These are phyloP conservation scores for Beverwykella pulmonaria DNA, from an alignment of 495 filamentous ascomycete species.

Conservation along the genomic window DNA sequence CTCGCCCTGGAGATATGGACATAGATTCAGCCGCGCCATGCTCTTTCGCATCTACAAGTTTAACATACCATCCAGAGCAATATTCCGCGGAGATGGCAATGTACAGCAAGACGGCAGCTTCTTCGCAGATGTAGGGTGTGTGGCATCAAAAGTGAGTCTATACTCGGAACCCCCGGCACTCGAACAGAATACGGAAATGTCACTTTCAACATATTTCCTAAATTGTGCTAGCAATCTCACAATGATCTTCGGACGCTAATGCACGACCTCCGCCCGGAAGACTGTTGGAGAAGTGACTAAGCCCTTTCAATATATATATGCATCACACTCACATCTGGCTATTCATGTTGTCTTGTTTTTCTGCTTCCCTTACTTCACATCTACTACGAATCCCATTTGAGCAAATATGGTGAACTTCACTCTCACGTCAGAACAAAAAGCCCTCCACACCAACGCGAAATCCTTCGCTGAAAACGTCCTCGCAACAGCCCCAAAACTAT, in stretches of 20 bases:
- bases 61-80: too few relatives aligned
- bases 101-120: too few relatives aligned
- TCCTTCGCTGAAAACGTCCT: slow-evolving; percentile 48
- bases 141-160: not conserved
- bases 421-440: slow-evolving; percentile 45
- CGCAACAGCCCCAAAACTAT: slow-evolving; percentile 43
- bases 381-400: too few relatives aligned
- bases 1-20: too few relatives aligned
- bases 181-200: not conserved
- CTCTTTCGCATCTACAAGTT: too few relatives aligned
- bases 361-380: too few relatives aligned
- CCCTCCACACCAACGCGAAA: slow-evolving; percentile 44
- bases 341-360: not conserved
- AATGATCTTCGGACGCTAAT: not conserved
- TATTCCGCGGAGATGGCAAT: too few relatives aligned
- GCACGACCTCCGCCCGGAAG: not conserved
- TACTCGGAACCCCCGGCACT: not conserved
- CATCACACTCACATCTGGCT: not conserved
- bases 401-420: slow-evolving; percentile 47
- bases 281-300: not conserved
- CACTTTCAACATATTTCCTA: not conserved
- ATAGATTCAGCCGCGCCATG: too few relatives aligned
- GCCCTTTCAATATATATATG: not conserved
- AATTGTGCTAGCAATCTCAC: not conserved
- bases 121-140: not conserved